phyloP scores from a whole-genome alignment of 805 yeast species.

The Wickerhamiella bombiphila region DNA sequence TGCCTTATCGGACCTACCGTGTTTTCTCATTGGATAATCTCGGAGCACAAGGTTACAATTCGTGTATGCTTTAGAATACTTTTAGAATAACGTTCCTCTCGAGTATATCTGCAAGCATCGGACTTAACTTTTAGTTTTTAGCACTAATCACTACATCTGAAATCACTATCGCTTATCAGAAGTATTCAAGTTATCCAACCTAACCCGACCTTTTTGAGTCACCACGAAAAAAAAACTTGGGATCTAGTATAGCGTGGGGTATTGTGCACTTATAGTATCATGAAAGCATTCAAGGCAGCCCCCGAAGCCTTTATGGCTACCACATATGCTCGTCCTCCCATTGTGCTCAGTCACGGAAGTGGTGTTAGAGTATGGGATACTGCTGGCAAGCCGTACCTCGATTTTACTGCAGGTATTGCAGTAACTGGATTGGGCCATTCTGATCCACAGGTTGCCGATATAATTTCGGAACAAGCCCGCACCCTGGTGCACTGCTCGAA shows the following conservation, averaged over 20 bases:
- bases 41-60: too few species aligned
- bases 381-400: slow-evolving; percentile 61
- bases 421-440: slow-evolving; percentile 92
- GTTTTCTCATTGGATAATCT: too few species aligned
- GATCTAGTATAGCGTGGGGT: neutral
- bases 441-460: slow-evolving; percentile 55
- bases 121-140: too few species aligned
- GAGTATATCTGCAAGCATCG: too few species aligned
- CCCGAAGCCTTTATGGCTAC: slow-evolving; percentile 21
- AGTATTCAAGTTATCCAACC: too few species aligned
- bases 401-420: slow-evolving; percentile 92
- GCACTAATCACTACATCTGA: too few species aligned
- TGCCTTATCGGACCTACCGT: too few species aligned
- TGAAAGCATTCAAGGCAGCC: slow-evolving; percentile 1
- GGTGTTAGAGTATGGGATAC: slow-evolving; percentile 74
- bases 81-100: too few species aligned
- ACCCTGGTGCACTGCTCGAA: slow-evolving; percentile 75
- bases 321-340: slow-evolving; percentile 29
- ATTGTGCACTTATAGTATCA: neutral
- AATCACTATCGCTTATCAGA: too few species aligned
- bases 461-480: slow-evolving; percentile 55
- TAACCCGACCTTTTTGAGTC: neutral
- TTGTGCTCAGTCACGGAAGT: slow-evolving; percentile 65
- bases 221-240: neutral
- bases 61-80: too few species aligned